A percentile compares a stretch with the other conserved stretches of the same genome.
Conservation (phyloP, 2,329 filamentous ascomycete species). For the Chaetomium olivaceum region DNA sequence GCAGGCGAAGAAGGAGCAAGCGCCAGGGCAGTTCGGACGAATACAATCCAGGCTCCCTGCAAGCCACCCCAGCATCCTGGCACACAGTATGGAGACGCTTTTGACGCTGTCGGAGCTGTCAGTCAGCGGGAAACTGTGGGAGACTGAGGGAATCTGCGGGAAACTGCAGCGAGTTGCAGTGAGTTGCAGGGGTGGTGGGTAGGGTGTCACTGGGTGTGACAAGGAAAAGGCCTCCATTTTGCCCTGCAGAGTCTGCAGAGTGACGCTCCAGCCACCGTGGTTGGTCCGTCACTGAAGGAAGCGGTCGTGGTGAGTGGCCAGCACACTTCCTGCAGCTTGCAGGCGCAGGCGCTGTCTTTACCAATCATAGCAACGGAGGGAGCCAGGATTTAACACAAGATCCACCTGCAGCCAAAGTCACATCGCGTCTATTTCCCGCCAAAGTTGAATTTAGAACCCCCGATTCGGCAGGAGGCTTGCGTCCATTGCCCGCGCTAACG, state of each 20-base stretch:
- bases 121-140: not conserved
- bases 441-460: conserved; percentile 25
- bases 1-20: conserved; percentile 14
- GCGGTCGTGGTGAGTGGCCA: conserved; percentile 21
- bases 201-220: conserved; percentile 5
- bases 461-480: conserved; percentile 15
- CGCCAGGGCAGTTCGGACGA: conserved; percentile 16
- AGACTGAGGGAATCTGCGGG: too few species aligned
- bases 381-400: conserved; percentile 3
- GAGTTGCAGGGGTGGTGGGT: too few species aligned
- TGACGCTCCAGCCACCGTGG: conserved; percentile 16
- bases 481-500: not conserved
- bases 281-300: conserved; percentile 20
- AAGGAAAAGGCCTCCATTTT: conserved; percentile 1
- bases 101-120: not conserved
- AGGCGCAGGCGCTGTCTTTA: conserved; percentile 43
- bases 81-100: not conserved
- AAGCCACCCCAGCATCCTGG: conserved; percentile 1
- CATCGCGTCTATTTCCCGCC: conserved; percentile 34
- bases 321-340: conserved; percentile 30
- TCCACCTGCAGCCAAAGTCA: conserved; percentile 31
- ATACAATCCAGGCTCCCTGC: not conserved
- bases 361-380: conserved; percentile 30
- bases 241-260: conserved; percentile 3
- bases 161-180: too few species aligned